Evolutionary conservation across 306 rosid species (phyloP).

Genomic region (Sicyos edulis): DNA sequence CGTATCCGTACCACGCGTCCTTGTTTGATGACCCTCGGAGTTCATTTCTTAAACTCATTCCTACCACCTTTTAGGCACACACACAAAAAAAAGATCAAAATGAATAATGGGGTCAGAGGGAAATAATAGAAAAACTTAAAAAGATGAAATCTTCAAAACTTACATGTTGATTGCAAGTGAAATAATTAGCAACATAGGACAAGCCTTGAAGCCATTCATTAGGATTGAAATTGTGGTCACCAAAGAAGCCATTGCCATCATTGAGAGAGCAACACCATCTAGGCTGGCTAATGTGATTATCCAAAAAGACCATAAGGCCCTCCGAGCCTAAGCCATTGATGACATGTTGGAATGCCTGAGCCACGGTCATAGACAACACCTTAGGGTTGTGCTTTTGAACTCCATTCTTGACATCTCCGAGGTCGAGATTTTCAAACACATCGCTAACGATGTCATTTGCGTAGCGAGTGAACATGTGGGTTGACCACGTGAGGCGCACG

Average conservation of each 20-base stretch:
- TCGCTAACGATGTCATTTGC: neutral
- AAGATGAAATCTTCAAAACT: no score
- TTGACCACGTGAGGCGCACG: conserved; percentile 42
- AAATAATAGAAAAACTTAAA: no score
- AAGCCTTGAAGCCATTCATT: conserved; percentile 49
- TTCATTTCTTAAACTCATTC: conserved; percentile 42
- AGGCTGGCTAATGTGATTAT: conserved; percentile 51
- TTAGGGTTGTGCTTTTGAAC: conserved; percentile 31
- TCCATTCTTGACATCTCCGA: conserved; percentile 19
- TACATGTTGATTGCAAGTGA: conserved; percentile 27
- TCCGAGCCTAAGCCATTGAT: no score
- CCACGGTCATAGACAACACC: conserved; percentile 29
- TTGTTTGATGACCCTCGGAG: conserved; percentile 36
- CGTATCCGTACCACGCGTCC: conserved; percentile 36
- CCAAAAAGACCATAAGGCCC: conserved; percentile 37
- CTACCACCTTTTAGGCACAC: conserved; percentile 46
- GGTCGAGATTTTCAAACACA: conserved; percentile 15
- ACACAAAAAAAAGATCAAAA: no score
- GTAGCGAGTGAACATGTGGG: conserved; percentile 45
- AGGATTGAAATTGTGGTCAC: conserved; percentile 41
- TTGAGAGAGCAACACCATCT: conserved; percentile 49
- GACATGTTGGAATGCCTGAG: conserved; percentile 30
- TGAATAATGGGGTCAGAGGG: no score
- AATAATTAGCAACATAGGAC: conserved; percentile 30
- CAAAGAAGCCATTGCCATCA: conserved; percentile 51